These are phyloP conservation scores for Monilinia laxa DNA, from an alignment of 2,329 filamentous ascomycete genomes.

Conservation along the genomic window DNA sequence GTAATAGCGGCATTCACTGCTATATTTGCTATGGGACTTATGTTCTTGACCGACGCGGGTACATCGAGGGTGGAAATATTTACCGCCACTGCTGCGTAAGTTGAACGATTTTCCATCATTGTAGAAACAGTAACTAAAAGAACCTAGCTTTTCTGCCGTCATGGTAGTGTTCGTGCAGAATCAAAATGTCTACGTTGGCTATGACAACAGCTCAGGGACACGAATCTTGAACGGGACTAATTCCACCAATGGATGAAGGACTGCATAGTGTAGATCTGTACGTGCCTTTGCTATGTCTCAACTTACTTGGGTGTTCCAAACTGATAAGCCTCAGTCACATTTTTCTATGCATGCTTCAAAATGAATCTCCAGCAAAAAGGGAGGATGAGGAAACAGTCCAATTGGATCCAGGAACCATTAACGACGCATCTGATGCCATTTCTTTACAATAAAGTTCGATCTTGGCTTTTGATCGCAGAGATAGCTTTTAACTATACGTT, in stretches of 20 bases:
- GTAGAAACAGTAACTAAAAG: background rate
- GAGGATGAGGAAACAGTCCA: background rate
- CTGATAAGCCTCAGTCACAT: background rate
- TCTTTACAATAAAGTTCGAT: background rate
- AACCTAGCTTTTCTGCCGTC: constrained; percentile 29
- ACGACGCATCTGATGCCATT: no score
- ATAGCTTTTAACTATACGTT: background rate
- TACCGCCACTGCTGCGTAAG: constrained; percentile 35
- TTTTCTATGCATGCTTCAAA: background rate
- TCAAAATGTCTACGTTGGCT: constrained; percentile 21
- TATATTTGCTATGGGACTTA: constrained; percentile 29
- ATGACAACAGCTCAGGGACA: background rate
- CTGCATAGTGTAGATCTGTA: background rate
- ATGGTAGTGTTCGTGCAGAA: constrained; percentile 32
- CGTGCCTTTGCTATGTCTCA: background rate
- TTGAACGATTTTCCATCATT: background rate
- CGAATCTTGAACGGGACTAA: background rate
- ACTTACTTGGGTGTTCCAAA: no score
- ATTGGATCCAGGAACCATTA: background rate
- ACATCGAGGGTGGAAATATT: constrained; percentile 32
- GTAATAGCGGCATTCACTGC: constrained; percentile 29
- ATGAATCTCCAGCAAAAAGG: background rate
- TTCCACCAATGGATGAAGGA: background rate
- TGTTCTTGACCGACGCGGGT: constrained; percentile 26
- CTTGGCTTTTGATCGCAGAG: background rate